These are phyloP conservation scores for Elasticomyces elasticus DNA, from an alignment of 495 filamentous ascomycete species.

Conservation along the genomic window DNA sequence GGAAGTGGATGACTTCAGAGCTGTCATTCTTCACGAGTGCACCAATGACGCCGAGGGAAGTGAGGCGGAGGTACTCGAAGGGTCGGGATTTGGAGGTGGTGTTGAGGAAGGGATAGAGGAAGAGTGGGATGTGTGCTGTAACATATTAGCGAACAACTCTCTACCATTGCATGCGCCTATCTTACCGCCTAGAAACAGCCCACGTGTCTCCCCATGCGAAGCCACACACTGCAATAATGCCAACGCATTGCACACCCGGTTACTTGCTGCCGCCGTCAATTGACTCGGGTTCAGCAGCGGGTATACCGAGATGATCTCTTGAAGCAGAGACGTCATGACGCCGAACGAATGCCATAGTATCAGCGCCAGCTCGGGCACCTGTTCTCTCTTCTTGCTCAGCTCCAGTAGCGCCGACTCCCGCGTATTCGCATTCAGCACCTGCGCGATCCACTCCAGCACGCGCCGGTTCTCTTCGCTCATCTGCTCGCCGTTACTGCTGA, in stretches of 20 bases:
- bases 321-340: conserved; percentile 94
- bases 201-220: conserved; percentile 91
- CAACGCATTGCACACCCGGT: conserved; percentile 94
- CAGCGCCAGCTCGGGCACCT: conserved; percentile 90
- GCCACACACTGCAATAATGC: conserved; percentile 96
- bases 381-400: conserved; percentile 96
- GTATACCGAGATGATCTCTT: conserved; percentile 99
- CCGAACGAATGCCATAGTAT: conserved; percentile 99
- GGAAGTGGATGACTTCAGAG: conserved; percentile 96
- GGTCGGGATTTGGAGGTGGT: conserved; percentile 97
- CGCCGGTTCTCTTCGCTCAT: conserved; percentile 86
- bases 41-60: conserved; percentile 95
- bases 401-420: conserved; percentile 88
- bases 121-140: conserved; percentile 93
- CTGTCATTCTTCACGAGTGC: conserved; percentile 99
- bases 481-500: conserved; percentile 37
- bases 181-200: conserved; percentile 82
- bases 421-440: conserved; percentile 77
- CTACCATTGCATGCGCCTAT: neutral
- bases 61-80: conserved; percentile 95
- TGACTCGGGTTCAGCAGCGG: conserved; percentile 92
- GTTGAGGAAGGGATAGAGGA: conserved; percentile 97
- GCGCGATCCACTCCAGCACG: conserved; percentile 84
- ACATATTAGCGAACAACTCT: conserved; percentile 4
- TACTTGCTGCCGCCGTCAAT: conserved; percentile 90